These are phyloP conservation scores for Colletotrichum somersetense DNA, from an alignment of 2,329 filamentous ascomycete genomes.

Conservation along the genomic window DNA sequence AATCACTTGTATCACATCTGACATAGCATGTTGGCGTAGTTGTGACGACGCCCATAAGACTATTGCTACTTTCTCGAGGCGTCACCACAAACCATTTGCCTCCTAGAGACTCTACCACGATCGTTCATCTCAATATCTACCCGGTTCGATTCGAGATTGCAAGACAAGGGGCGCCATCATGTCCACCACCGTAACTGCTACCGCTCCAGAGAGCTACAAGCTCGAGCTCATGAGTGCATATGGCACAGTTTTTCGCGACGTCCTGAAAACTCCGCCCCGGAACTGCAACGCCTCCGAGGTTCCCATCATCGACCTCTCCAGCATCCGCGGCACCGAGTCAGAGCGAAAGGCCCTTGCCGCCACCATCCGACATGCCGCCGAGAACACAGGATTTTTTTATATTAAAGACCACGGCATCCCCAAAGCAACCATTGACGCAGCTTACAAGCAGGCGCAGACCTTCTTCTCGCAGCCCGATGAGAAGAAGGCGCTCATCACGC, in stretches of 20 bases:
- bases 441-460: constrained; percentile 41
- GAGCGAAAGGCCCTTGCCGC: constrained; percentile 54
- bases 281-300: constrained; percentile 57
- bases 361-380: constrained; percentile 54
- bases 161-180: neutral
- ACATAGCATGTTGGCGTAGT: neutral
- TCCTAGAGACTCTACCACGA: neutral
- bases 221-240: constrained; percentile 59
- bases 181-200: constrained; percentile 35
- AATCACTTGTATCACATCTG: neutral
- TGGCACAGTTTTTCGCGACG: constrained; percentile 58
- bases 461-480: constrained; percentile 51
- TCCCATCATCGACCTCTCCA: constrained; percentile 59
- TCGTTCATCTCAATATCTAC: neutral
- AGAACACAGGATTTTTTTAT: constrained; percentile 62
- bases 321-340: constrained; percentile 51
- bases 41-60: neutral
- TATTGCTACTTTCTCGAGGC: neutral
- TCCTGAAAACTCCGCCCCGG: constrained; percentile 56
- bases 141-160: too few species aligned
- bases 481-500: constrained; percentile 46
- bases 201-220: constrained; percentile 49
- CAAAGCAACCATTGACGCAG: constrained; percentile 47
- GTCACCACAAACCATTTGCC: neutral
- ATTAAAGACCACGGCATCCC: constrained; percentile 59